Base-by-base conservation (phyloP, 495 filamentous ascomycete species). In the Hapsidospora chrysogenum region DNA sequence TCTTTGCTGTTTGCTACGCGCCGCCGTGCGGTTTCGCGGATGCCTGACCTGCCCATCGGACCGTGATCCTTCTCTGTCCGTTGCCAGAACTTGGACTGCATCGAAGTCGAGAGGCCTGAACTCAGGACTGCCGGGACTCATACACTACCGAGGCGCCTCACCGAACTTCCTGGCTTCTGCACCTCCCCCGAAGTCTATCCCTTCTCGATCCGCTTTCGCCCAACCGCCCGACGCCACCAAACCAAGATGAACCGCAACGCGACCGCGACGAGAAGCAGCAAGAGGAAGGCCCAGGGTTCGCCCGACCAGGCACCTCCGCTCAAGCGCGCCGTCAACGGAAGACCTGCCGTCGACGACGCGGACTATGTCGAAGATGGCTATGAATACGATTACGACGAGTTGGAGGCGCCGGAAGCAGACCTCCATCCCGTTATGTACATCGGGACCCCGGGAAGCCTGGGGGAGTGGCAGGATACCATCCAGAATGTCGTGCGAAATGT, bases 401-500 rank as follows among this genome's bases (percentile, higher is more conserved):
- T 18, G 4, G 43, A 37, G 28, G 57, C 64, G 9, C 20, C 23
- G 10, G 33, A 6, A 3, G 25, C 20, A 21, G 33, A 36, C 23
- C 14, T 36, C 10, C 31, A 33, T 13, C 31, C 31, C 11, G 51
- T 45, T 36, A 31, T 47, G 0, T 41, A 48, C 7, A 42, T 36
- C 23, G 33, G 33, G 20, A 36, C 33, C n/a, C 33, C 33, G 20
- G 20, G 20, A 16, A 36, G 33, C 23, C n/a, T 36, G 17, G 33
- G 33, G 7, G 92, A 97, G 57, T 99, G 89, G 89, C 92, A 96
- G 52, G 78, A 73, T 9, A 94, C 86, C 2, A 93, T 99, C 42
- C 85, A 96, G 61, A 73, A 68, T 28, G 92, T 95, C 2, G 86
- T 99, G 16, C 70, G 72, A 42, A 92, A 80, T 35, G 89, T 95